These are phyloP conservation scores for Triticum timopheevii DNA, from an alignment of 176 grass and related monocot species.

Conservation along the genomic window DNA sequence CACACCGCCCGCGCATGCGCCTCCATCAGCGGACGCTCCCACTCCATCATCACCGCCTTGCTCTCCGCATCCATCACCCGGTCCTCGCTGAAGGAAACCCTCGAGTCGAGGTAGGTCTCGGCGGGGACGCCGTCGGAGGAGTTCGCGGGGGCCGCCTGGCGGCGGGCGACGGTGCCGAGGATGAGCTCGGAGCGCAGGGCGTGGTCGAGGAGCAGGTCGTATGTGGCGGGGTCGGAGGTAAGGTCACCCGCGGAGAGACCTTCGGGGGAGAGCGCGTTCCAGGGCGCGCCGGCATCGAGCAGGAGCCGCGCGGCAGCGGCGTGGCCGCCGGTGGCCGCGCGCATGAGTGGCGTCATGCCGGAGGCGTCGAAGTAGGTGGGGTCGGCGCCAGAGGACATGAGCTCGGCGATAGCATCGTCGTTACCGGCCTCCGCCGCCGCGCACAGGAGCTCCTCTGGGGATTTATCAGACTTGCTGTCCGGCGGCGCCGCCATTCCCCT, in stretches of 20 bases:
- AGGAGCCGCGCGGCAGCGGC: conserved; percentile 49
- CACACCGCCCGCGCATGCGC: conserved; percentile 88
- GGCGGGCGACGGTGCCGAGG: conserved; percentile 65
- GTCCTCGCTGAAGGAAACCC: conserved; percentile 87
- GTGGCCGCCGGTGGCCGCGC: conserved; percentile 60
- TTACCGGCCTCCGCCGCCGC: conserved; percentile 50
- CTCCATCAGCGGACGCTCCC: conserved; percentile 96
- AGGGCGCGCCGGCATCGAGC: conserved; percentile 71
- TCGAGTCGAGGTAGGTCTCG: conserved; percentile 61
- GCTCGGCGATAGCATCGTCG: conserved; percentile 23
- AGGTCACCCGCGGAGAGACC: conserved; percentile 71
- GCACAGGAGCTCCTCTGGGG: conserved; percentile 73
- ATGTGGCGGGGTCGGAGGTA: conserved; percentile 54
- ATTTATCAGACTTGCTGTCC: conserved; percentile 41
- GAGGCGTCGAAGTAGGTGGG: conserved; percentile 62
- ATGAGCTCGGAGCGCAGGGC: conserved; percentile 87
- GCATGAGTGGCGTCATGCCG: conserved; percentile 81
- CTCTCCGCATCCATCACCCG: conserved; percentile 79
- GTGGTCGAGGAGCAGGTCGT: conserved; percentile 79
- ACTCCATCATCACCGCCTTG: conserved; percentile 97
- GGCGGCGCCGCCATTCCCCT: conserved; percentile 61
- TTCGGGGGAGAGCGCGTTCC: conserved; percentile 71
- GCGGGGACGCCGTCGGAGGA: not conserved
- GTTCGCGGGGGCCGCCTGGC: conserved; percentile 4
- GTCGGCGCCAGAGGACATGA: conserved; percentile 56